Evolutionary conservation across 352 stramenopile genomes (phyloP), one percentile per base, ranked within the genome.

Genomic region (Nothophytophthora sp.): DNA sequence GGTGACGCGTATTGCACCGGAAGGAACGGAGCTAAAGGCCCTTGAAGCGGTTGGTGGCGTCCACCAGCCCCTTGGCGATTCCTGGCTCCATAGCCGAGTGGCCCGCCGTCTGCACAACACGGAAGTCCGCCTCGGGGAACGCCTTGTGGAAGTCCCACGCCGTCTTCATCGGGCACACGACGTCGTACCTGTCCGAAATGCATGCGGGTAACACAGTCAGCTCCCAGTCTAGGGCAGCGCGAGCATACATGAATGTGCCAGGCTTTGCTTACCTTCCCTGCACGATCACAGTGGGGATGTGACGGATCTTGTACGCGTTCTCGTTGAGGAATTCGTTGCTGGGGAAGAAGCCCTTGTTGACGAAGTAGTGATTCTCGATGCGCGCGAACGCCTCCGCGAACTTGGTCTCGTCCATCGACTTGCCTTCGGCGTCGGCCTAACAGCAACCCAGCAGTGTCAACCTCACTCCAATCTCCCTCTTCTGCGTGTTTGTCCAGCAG

Each of bases 291-390:
- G 83, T 95, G 6, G 90, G 90, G 59, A 97, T 96, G 65, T 97
- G 81, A 36, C 83, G 81, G 63, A 97, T 96, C 72, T 94, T 93
- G 66, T 90, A 70, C 28, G 81, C 80, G 53, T 97, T 90, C 43
- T 96, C 84, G 35, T 96, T 84, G 40, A 97, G 55, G 47, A 94
- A 96, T 37, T 88, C 76, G 55, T 96, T 81, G 19, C 38, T 76
- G 7, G 86, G 79, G 63, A 98, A 96, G 67, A 96, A 98, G 18
- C 86, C 91, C 38, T 89, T 81, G 70, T 97, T 82, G 32, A 90
- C 60, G 24, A 97, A 97, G 65, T 95, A 98, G 59, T 97, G 90
- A 72, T 95, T 96, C 69, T 98, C 91, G 52, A 98, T 97, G 38
- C 90, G 81, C 23, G 89, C 90, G 59, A 97, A 97, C 2, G 91